Evolutionary conservation across 2,329 filamentous ascomycete genomes (phyloP), one percentile per base, ranked within the genome.

Genomic region (Xylaria arbuscula): DNA sequence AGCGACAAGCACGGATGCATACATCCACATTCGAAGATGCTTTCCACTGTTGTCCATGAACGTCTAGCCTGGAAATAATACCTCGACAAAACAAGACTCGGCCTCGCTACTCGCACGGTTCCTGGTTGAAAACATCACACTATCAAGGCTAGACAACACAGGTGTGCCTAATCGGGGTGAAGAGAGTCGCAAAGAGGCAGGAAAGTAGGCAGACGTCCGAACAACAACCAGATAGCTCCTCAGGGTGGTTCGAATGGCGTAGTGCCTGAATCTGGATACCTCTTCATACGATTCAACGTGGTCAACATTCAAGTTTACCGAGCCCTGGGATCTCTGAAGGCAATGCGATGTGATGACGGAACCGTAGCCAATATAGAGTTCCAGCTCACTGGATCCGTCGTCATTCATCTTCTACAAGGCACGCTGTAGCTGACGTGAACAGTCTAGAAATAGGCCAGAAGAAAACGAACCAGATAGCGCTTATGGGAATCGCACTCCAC

Each of bases 261-360:
- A 9, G 8, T 42, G 11, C 7, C 51, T 10, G 24, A 42, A 24
- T 19, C 36, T 28, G 22, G 54, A 19, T 32, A 8, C 38, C 19
- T 17, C 17, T 4, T n/a, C 4, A 40, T 38, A 55, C 53, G 53
- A 28, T 28, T 57, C 53, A 57, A 42, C 8, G 13, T 24, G 54
- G 19, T 11, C 38, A 36, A 42, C 7, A 22, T 19, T 58, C 13
- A 11, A 28, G 54, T 7, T 19, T 28, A 24, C 28, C 19, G 34
- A 47, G 32, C 17, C 38, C 17, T 40, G 15, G 19, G 47, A 24
- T 32, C 22, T 38, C 42, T 55, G 38, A 50, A 36, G 32, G 19
- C 54, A 71, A 70, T 71, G 67, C 68, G 66, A 76, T 68, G 72
- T 69, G 67, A 74, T 76, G 72, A 76, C 73, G 74, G 75, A 74